Percentiles rank a stretch among this genome's conserved stretches.
phyloP scores from a whole-genome alignment of 2,329 filamentous ascomycete genomes.

The Talaromyces sp. region DNA sequence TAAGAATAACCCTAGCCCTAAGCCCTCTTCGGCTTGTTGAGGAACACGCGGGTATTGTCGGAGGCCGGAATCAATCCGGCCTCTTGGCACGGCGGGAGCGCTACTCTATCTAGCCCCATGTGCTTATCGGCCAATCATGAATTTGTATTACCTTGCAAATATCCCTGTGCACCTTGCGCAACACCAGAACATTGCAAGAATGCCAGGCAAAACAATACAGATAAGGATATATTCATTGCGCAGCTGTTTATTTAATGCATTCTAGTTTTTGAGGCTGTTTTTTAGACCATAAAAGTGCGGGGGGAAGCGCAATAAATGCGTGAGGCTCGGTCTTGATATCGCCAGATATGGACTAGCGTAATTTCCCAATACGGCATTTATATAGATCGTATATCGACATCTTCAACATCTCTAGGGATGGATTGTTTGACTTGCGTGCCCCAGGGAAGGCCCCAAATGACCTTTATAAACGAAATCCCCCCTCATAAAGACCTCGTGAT shows the following conservation, averaged over 20 bases:
- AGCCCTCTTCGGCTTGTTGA: not conserved
- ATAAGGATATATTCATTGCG: not conserved
- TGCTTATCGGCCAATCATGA: slow-evolving; percentile 2
- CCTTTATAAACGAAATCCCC: not conserved
- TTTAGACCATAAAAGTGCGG: not conserved
- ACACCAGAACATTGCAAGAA: not conserved
- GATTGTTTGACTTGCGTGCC: not conserved
- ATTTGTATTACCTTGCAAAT: not conserved
- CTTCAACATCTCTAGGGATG: not conserved
- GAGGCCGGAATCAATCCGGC: slow-evolving; percentile 41
- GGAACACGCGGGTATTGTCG: slow-evolving; percentile 17
- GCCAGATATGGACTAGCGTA: not conserved
- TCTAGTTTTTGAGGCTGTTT: not conserved
- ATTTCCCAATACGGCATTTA: not conserved
- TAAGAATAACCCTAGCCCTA: not conserved
- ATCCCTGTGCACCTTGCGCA: not conserved
- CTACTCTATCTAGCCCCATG: not conserved
- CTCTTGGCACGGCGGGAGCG: slow-evolving; percentile 23
- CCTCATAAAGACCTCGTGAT: slow-evolving; percentile 15
- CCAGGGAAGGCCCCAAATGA: not conserved
- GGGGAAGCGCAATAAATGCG: not conserved
- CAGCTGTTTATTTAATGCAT: not conserved
- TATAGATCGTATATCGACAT: not conserved
- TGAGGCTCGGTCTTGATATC: not conserved
- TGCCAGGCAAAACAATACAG: not conserved